Evolutionary conservation across 768 basidiomycete species (phyloP), one percentile per base, ranked within the genome.

Genomic region (Mycena venus): DNA sequence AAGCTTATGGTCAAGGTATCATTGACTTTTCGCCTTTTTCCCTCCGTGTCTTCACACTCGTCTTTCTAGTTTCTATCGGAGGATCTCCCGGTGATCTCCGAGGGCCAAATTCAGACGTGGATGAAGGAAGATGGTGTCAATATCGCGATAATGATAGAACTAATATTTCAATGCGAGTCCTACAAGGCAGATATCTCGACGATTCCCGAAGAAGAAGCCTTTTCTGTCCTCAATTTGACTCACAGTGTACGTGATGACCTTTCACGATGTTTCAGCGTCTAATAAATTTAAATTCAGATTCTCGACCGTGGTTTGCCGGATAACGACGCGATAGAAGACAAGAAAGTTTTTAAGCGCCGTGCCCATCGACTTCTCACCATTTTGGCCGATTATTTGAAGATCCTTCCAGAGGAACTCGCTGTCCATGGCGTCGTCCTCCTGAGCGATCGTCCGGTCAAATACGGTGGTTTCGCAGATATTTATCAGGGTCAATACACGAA

Each of bases 381-480:
- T 25, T 56, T 68, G 53, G 55, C 55, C 36, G 66, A 56, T 12
- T 21, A 17, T 9, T 19, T 68, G 40, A 44, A 31, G 10, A 56
- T 47, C 25, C 66, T 68, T 32, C 66, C 66, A 17, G 27, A 68
- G 36, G 55, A 27, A n/a, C 38, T 68, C 8, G 27, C 29, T n/a
- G n/a, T 68, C 10, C 27, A 29, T n/a, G 55, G 55, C 1, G 25
- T 49, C 27, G 19, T 47, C 44, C 47, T 64, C 1, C 2, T 56
- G 31, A 68, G n/a, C 31, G 66, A 40, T 21, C 56, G 25, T n/a
- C 58, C 68, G 12, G 67, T 68, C 15, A 59, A 58, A 42, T 36
- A 29, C 23, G 67, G 67, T 12, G 56, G 67, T 17, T 69, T 69
- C 47, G 56, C 68, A 5, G 42, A 60, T 31, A 69, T 69, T 7